Base-by-base conservation (phyloP, 176 grass and related monocot genomes). In the Panicum miliaceum region DNA sequence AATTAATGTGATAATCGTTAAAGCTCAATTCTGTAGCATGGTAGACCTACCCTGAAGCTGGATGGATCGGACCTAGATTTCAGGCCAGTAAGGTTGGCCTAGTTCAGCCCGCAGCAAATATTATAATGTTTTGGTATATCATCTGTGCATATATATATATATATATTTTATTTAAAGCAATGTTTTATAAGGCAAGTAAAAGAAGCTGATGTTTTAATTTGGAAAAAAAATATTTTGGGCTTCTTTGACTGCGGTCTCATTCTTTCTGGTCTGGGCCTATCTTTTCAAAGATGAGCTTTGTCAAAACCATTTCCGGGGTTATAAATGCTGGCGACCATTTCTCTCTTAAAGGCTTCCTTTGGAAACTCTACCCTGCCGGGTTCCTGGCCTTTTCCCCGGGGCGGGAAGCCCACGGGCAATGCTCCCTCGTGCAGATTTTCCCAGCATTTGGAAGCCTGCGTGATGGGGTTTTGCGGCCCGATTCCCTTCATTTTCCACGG, bases 1-100 rank as follows among this genome's bases (percentile, higher is more conserved):
- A 48, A 22, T 5, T 78, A 78, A 29, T 78, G n/a, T 70, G 41
- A 70, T 70, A 15, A 25, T 63, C 0, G 57, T 63, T 46, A 78
- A 14, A 27, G 57, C 20, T 63, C 40, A 43, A 9, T 46, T 61
- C 4, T 64, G 5, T 64, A 47, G 42, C 9, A 26, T 9, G 32
- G 37, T 26, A 45, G 46, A 71, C 41, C 23, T 71, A 47, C 23
- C 27, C 5, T 71, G 42, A 48, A 29, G 29, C 13, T 71, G 22
- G 9, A 69, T 16, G 5, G 12, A 22, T 69, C 10, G 10, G 20
- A 11, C 20, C 40, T 19, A 14, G 32, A 20, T 71, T 68, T 27
- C 12, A 8, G 13, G 14, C 25, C 59, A 27, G 59, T 27, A 27
- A 27, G 58, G 23, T 27, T 61, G 58, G 9, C 10, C 52, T 25